Base-by-base conservation (phyloP, 805 yeast genomes). In the Ogataea minuta region DNA sequence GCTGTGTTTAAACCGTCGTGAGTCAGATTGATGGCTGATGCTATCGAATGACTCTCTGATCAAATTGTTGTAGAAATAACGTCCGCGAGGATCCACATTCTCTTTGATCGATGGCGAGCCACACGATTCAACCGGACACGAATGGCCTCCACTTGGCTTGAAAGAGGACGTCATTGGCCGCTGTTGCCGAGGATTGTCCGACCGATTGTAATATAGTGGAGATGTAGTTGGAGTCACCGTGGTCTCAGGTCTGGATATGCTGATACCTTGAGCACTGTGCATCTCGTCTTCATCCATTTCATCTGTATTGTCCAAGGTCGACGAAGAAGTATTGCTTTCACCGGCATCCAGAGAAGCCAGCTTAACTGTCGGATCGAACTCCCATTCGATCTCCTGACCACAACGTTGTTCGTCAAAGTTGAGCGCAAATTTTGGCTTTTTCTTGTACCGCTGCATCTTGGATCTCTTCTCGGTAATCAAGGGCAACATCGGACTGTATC, bases 381-480 rank as follows among this genome's bases (percentile, higher is more conserved):
- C 52, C 62, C 62, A 60, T 12, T 50, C 34, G 9, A 56, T 41
- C 3, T 33, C 40, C 9, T 60, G 63, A 6, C 62, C 63, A 26
- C 39, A 48, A 23, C 50, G 48, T 9, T 34, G 20, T 15, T 41
- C 45, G 4, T 50, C 39, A 14, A 51, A 41, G 19, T 59, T 50
- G 14, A 74, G 36, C 4, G 65, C 57, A 50, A 57, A 57, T 36
- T 68, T 68, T 3, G 79, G 77, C 21, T 52, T 60, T 44, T 50
- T 50, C 38, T 63, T 64, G 19, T 59, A 45, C n/a, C 48, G 41
- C 23, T 59, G 54, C 42, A 64, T 52, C 60, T 66, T 61, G 13
- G 55, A 50, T 25, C 70, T 62, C 50, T 70, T 76, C 24, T 59
- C 60, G 36, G 63, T 54, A 12, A 54, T 43, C n/a, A 54, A 28